Evolutionary conservation across 495 filamentous ascomycete species (phyloP).

Genomic region (Penicillium chermesinum): DNA sequence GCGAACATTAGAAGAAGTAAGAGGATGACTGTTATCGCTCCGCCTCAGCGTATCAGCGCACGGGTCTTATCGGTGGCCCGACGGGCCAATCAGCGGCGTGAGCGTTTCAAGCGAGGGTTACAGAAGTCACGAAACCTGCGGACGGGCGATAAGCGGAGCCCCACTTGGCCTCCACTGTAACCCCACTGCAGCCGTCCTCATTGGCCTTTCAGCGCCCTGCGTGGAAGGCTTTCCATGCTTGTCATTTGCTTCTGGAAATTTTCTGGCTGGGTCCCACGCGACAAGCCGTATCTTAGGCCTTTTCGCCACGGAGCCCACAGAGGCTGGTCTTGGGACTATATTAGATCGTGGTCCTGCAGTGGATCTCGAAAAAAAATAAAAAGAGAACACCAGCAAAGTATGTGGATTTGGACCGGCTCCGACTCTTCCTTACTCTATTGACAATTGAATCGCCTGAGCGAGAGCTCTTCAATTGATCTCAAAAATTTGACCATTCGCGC

Average conservation of each 20-base stretch:
- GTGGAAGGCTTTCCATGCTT: conserved; percentile 10
- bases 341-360: conserved; percentile 15
- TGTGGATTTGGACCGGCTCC: conserved; percentile 17
- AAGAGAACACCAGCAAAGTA: conserved; percentile 23
- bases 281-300: conserved; percentile 13
- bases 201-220: background rate
- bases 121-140: conserved; percentile 5
- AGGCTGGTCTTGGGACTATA: conserved; percentile 20
- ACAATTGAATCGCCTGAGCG: conserved; percentile 12
- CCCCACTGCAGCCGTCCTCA: background rate
- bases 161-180: background rate
- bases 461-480: conserved; percentile 7
- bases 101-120: conserved; percentile 13
- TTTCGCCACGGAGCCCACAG: conserved; percentile 17
- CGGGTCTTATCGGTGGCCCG: conserved; percentile 10
- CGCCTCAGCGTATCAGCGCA: conserved; percentile 5
- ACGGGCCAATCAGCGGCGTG: conserved; percentile 1
- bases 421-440: conserved; percentile 6
- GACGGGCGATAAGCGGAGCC: conserved; percentile 18
- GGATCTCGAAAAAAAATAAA: conserved; percentile 12
- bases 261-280: conserved; percentile 12
- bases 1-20: background rate
- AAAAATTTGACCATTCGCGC: background rate
- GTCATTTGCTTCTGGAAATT: conserved; percentile 23
- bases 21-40: conserved; percentile 1